These are phyloP conservation scores for Blastobotrys apis DNA, from an alignment of 1,139 yeast genomes.

Conservation along the genomic window DNA sequence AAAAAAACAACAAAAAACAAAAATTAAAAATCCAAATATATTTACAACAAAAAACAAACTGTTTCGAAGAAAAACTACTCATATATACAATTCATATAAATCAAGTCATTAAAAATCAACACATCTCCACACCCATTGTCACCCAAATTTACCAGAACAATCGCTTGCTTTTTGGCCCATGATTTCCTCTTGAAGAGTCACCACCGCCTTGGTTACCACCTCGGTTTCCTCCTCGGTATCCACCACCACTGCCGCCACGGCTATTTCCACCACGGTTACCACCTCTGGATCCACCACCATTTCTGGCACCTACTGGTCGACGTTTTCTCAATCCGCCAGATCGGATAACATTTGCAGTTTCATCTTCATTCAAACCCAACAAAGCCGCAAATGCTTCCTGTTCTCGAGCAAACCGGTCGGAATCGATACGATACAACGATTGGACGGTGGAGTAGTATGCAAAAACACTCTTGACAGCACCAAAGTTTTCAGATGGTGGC, in stretches of 20 bases:
- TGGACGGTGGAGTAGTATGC: constrained; percentile 11
- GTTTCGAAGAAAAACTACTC: not conserved
- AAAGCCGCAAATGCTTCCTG: constrained; percentile 13
- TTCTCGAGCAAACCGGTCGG: constrained; percentile 7
- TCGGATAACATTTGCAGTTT: constrained; percentile 5
- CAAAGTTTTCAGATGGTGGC: constrained; percentile 1
- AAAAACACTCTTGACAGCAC: constrained; percentile 6
- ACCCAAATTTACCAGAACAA: constrained; percentile 8
- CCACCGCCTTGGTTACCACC: constrained; percentile 2
- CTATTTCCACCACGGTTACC: constrained; percentile 3
- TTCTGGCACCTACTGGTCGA: not conserved
- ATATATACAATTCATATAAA: not conserved
- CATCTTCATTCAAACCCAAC: constrained; percentile 12
- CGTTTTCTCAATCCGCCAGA: not conserved
- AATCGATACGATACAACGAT: constrained; percentile 1
- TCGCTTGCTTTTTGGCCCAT: constrained; percentile 8
- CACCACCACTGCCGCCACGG: not conserved
- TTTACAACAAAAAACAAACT: not conserved
- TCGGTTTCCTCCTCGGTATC: not conserved
- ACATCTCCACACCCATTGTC: not conserved
- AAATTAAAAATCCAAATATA: not conserved
- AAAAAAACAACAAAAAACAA: not conserved
- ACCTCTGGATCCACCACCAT: not conserved
- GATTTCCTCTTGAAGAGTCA: not conserved
- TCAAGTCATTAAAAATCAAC: not conserved